Evolutionary conservation across 495 filamentous ascomycete species (phyloP).

Genomic region (Penicillium cosmopolitanum): DNA sequence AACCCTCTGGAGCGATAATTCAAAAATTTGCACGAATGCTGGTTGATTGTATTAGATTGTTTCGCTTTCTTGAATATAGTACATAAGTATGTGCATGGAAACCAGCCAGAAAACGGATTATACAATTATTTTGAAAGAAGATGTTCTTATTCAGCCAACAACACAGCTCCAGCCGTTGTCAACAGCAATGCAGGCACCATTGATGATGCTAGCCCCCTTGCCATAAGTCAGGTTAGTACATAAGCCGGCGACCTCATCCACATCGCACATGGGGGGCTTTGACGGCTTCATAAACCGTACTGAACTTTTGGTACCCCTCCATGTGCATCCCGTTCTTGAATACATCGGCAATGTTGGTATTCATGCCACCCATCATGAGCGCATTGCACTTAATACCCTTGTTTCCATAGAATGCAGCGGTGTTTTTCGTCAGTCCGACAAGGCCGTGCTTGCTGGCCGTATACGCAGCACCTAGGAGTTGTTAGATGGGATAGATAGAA

Average conservation of each 20-base stretch:
- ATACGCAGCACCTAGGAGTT: conserved; percentile 24
- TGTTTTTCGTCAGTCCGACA: conserved; percentile 65
- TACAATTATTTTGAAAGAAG: neutral
- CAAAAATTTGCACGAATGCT: neutral
- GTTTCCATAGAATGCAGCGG: conserved; percentile 58
- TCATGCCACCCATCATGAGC: conserved; percentile 59
- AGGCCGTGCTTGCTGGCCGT: conserved; percentile 35
- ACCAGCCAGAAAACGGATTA: neutral
- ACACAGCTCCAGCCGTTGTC: conserved; percentile 36
- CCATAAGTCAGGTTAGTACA: conserved; percentile 34
- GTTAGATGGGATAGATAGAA: neutral
- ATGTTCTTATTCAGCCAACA: conserved; percentile 24
- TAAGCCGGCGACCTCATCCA: conserved; percentile 44
- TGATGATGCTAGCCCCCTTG: conserved; percentile 33
- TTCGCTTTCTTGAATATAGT: neutral
- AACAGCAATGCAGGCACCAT: conserved; percentile 38
- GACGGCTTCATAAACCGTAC: conserved; percentile 31
- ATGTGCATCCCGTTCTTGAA: conserved; percentile 47
- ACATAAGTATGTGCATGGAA: neutral
- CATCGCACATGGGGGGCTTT: conserved; percentile 33
- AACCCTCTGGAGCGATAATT: conserved; percentile 17
- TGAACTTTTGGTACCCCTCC: conserved; percentile 45
- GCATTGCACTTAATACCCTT: conserved; percentile 62
- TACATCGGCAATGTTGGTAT: conserved; percentile 57
- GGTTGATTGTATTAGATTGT: neutral